Evolutionary conservation across 306 rosid species (phyloP).

Genomic region (Oemleria cerasiformis): DNA sequence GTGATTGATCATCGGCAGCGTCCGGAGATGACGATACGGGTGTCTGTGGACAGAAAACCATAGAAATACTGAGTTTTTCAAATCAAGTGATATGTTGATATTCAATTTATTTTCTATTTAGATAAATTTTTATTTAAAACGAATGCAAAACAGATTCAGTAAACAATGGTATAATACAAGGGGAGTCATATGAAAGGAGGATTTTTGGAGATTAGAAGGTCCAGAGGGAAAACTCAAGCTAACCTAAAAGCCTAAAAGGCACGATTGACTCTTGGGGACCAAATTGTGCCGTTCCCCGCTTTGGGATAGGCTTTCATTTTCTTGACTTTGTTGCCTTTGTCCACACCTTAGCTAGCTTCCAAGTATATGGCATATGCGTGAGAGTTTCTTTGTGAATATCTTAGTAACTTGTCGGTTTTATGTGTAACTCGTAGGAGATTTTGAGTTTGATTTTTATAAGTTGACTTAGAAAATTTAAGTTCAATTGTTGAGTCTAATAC

Average conservation of each 20-base stretch:
- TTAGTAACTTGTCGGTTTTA: constrained; percentile 10
- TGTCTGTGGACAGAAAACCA: no score
- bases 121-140: no score
- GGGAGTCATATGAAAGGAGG: background rate
- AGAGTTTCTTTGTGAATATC: constrained; percentile 25
- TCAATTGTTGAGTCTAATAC: no score
- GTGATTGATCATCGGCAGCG: background rate
- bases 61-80: no score
- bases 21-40: background rate
- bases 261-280: background rate
- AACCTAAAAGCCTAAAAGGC: background rate
- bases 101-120: no score
- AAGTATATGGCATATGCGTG: background rate
- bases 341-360: constrained; percentile 28
- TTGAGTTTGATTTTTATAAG: no score
- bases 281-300: background rate
- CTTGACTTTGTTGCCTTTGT: constrained; percentile 48
- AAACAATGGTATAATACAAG: background rate
- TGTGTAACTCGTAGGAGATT: no score
- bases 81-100: no score
- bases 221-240: background rate
- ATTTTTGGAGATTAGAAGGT: background rate
- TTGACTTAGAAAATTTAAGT: no score
- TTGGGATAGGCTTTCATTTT: constrained; percentile 45
- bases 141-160: no score